Base-by-base conservation (phyloP, 2,329 filamentous ascomycete genomes). In the Bipolaris cookei region DNA sequence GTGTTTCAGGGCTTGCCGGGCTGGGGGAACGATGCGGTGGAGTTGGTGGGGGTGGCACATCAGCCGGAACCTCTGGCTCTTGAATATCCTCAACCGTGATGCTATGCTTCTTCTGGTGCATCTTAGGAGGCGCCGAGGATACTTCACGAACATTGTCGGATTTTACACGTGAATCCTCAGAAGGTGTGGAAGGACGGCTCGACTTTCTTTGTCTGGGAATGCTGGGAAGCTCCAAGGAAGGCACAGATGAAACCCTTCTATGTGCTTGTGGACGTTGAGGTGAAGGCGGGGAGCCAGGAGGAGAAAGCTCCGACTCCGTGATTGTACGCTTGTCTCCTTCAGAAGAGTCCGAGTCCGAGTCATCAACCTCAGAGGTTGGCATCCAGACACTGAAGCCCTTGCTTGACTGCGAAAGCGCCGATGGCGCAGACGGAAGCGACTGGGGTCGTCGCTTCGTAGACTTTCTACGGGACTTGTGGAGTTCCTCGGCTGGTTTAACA, bases 11-110 rank as follows among this genome's bases (percentile, higher is more conserved):
- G 59, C 79, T 83, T 39, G 74, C 70, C 43, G 82, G 79, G 62
- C 80, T 84, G n/a, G 81, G 77, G n/a, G 81, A 79, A 51, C 81
- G 78, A 71, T 84, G 83, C 47, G 81, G 81, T 23, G 83, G 81
- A 16, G 81, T 72, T 0, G 45, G 45, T 13, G 80, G 73, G n/a
- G 79, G 74, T n/a, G 74, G 69, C 34, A 54, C 59, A 18, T 73
- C 69, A 8, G 65, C 66, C 16, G 63, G 61, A 13, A 67, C 62
- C 38, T 55, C 42, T 4, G 50, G 38, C 37, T 59, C 43, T n/a
- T 49, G 28, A 20, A 49, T 38, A 34, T 65, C 59, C 16, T 70
- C 64, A 2, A 60, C 35, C 4, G 54, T 46, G 30, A 59, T 52
- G 41, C 63, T 59, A 14, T 56, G 56, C 3, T 52, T 56, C 43